Percentiles rank a stretch among this genome's conserved stretches.
Conservation (phyloP, 1,139 yeast genomes). For the Kurtzmaniella natalensis region DNA sequence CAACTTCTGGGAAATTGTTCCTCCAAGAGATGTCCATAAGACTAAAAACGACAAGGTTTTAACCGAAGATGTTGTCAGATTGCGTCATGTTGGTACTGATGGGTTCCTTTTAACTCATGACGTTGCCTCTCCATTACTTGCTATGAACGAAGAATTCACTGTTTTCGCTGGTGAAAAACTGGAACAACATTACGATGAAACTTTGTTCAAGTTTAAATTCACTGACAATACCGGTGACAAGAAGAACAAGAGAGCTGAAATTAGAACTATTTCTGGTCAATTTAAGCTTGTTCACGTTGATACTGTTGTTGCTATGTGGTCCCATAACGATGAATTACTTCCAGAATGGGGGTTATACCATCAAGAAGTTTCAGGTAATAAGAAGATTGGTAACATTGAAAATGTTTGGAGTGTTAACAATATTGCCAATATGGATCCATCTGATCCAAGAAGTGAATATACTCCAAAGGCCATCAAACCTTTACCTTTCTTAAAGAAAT, state of each 20-base stretch:
- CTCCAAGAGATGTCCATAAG: slow-evolving; percentile 39
- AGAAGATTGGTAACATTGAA: slow-evolving; percentile 61
- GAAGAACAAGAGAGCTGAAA: slow-evolving; percentile 44
- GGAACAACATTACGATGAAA: slow-evolving; percentile 57
- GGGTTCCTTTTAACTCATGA: slow-evolving; percentile 85
- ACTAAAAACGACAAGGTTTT: slow-evolving; percentile 27
- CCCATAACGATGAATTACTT: slow-evolving; percentile 72
- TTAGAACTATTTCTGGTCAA: slow-evolving; percentile 67
- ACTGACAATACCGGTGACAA: slow-evolving; percentile 31
- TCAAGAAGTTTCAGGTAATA: slow-evolving; percentile 93
- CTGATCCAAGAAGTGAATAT: slow-evolving; percentile 57
- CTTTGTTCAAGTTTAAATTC: slow-evolving; percentile 73
- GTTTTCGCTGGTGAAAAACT: slow-evolving; percentile 61
- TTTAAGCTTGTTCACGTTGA: slow-evolving; percentile 75
- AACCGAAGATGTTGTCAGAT: slow-evolving; percentile 69
- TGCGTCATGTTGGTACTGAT: slow-evolving; percentile 78
- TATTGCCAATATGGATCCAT: slow-evolving; percentile 53
- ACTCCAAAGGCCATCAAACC: slow-evolving; percentile 54
- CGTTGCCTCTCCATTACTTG: slow-evolving; percentile 91
- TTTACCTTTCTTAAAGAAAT: slow-evolving; percentile 75
- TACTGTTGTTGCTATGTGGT: slow-evolving; percentile 93
- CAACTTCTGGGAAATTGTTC: slow-evolving; percentile 86
- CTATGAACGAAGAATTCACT: slow-evolving; percentile 90
- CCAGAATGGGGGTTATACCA: slow-evolving; percentile 96
- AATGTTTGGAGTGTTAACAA: slow-evolving; percentile 76